These are phyloP conservation scores for Lactarius sp. DNA, from an alignment of 768 basidiomycete species.

Conservation along the genomic window DNA sequence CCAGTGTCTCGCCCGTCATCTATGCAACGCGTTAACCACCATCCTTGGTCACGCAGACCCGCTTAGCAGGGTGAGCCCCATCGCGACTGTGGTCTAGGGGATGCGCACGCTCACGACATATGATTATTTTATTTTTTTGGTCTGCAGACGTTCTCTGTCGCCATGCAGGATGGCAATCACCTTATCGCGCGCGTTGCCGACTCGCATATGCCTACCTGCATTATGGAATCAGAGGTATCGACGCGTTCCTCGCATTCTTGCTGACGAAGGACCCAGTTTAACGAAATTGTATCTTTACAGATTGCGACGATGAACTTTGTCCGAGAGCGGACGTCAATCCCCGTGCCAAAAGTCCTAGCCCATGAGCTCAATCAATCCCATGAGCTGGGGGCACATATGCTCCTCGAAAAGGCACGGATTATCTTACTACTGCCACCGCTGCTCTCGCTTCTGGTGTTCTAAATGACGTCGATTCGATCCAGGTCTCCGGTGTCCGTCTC, in stretches of 20 bases:
- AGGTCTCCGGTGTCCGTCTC: slow-evolving; percentile 31
- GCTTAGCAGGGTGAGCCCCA: slow-evolving; percentile 16
- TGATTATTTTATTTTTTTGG: neutral
- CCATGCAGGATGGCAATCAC: slow-evolving; percentile 25
- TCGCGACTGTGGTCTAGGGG: neutral
- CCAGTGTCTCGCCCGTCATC: neutral
- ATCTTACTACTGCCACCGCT: neutral
- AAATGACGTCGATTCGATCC: neutral
- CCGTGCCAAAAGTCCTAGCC: slow-evolving; percentile 28
- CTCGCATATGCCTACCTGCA: slow-evolving; percentile 17
- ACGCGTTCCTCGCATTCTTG: neutral
- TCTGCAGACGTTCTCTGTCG: slow-evolving; percentile 28
- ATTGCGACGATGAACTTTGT: slow-evolving; percentile 32
- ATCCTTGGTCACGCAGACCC: slow-evolving; percentile 3
- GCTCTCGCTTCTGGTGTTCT: neutral
- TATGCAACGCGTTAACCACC: neutral
- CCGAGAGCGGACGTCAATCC: slow-evolving; percentile 30
- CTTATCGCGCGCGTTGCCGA: slow-evolving; percentile 26
- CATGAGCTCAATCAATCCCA: slow-evolving; percentile 18
- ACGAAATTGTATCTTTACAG: slow-evolving; percentile 16
- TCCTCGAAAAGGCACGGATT: slow-evolving; percentile 30
- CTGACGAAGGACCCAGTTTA: neutral
- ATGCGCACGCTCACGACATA: slow-evolving; percentile 13
- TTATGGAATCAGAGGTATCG: slow-evolving; percentile 27
- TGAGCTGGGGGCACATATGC: slow-evolving; percentile 26